These are phyloP conservation scores for Ophiostoma novo-ulmi DNA, from an alignment of 2,329 filamentous ascomycete genomes.

Conservation along the genomic window DNA sequence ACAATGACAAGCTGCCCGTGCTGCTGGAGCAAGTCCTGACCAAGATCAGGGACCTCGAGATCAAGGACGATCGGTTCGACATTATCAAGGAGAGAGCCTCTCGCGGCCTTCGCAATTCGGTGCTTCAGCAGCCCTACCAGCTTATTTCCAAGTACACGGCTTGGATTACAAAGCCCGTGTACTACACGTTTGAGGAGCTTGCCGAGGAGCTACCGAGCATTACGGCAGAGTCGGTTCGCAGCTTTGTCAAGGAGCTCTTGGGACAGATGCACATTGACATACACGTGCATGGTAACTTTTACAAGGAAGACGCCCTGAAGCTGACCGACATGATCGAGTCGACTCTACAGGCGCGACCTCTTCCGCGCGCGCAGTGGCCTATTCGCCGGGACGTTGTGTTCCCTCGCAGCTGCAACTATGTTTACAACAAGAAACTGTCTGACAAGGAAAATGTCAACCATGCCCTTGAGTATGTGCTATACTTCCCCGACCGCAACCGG, in stretches of 20 bases:
- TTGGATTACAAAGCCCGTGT: slow-evolving; percentile 71
- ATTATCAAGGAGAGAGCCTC: slow-evolving; percentile 82
- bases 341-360: slow-evolving; percentile 64
- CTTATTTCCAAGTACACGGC: slow-evolving; percentile 79
- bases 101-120: slow-evolving; percentile 77
- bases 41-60: slow-evolving; percentile 76
- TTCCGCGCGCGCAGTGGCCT: slow-evolving; percentile 75
- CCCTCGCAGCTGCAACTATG: slow-evolving; percentile 73
- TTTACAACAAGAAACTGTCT: slow-evolving; percentile 74
- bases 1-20: slow-evolving; percentile 93
- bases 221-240: slow-evolving; percentile 66
- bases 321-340: slow-evolving; percentile 78
- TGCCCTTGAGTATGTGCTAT: slow-evolving; percentile 73
- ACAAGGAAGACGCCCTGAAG: slow-evolving; percentile 86
- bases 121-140: slow-evolving; percentile 81
- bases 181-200: slow-evolving; percentile 74
- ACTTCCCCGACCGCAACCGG: slow-evolving; percentile 66
- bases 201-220: slow-evolving; percentile 70
- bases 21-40: slow-evolving; percentile 82
- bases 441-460: slow-evolving; percentile 88
- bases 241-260: slow-evolving; percentile 75
- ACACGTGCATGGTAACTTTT: slow-evolving; percentile 84
- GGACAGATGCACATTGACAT: slow-evolving; percentile 82
- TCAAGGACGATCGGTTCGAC: slow-evolving; percentile 81
- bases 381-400: slow-evolving; percentile 71